Evolutionary conservation across 495 filamentous ascomycete species (phyloP), one percentile per base, ranked within the genome.

Genomic region (Friedmanniomyces endolithicus): DNA sequence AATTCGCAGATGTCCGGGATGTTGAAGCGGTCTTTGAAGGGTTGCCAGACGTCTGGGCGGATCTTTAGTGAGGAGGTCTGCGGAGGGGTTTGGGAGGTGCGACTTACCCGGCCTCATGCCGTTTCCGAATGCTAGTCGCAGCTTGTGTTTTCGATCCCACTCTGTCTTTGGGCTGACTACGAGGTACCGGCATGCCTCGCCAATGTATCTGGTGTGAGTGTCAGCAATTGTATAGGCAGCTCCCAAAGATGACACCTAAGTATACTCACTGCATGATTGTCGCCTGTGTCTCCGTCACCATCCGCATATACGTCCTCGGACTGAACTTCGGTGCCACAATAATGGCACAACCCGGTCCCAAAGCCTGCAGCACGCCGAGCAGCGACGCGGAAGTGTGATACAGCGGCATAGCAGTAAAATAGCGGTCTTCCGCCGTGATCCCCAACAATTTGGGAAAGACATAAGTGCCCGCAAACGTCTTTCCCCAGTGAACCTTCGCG

Each of bases 331-430:
- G 85, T 34, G 85, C 84, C 11, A 97, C 63, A 54, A 83, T 74
- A 27, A 94, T 67, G 2, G 90, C 85, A 20, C 70, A 73, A 41
- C 85, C 83, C 0, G 61, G 65, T n/a, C 70, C 65, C 46, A 97
- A 64, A 7, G 73, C 73, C 24, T 79, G 70, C 19, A 73, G 58
- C 50, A 94, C 74, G 1, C 81, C 89, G 16, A 96, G 74, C 11
- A 94, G 50, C 22, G 79, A 68, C 19, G 87, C 92, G 0, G 90
- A 87, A 43, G 85, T 81, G 69, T 98, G 92, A 64, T 98, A 98
- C 16, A 98, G 77, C 0, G 92, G 92, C 89, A 97, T 96, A 55
- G 82, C 85, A 43, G 90, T 95, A 70, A 92, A 96, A 63, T 88
- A 81, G 22, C 84, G 75, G 61, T 96, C 90, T 0, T 63, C 66